Conservation (phyloP, 768 basidiomycete genomes). For the Psilocybe subaeruginosa region DNA sequence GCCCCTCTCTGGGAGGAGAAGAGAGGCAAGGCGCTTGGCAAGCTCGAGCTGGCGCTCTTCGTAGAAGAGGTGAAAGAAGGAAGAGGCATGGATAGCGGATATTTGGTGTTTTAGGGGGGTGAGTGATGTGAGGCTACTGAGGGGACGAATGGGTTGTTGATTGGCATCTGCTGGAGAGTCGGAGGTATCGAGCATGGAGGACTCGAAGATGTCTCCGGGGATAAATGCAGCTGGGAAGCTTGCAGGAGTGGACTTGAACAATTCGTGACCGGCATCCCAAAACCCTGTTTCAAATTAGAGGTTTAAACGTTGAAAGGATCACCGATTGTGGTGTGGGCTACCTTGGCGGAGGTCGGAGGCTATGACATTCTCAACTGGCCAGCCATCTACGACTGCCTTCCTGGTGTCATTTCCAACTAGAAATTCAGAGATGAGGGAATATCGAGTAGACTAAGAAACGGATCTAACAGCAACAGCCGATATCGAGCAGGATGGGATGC, state of each 20-base stretch:
- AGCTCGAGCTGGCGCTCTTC: constrained; percentile 33
- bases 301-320: no score
- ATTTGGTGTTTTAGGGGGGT: constrained; percentile 42
- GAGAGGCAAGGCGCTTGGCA: constrained; percentile 30
- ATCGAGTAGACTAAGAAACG: neutral
- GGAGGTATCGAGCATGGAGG: constrained; percentile 37
- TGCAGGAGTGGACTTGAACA: constrained; percentile 55
- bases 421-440: neutral
- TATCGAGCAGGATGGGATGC: constrained; percentile 40
- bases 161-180: neutral
- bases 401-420: constrained; percentile 45
- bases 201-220: constrained; percentile 56
- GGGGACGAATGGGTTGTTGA: neutral
- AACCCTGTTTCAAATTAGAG: constrained; percentile 39
- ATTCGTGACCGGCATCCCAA: constrained; percentile 64
- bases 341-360: constrained; percentile 40
- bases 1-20: constrained; percentile 35
- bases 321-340: constrained; percentile 3
- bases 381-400: constrained; percentile 42
- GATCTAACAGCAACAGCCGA: constrained; percentile 45
- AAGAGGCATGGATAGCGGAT: constrained; percentile 45
- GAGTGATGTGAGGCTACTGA: constrained; percentile 23
- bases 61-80: constrained; percentile 40
- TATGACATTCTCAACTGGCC: constrained; percentile 36
- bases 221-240: constrained; percentile 60